Conservation (phyloP, 495 filamentous ascomycete species). For the Penicillium samsonianum region DNA sequence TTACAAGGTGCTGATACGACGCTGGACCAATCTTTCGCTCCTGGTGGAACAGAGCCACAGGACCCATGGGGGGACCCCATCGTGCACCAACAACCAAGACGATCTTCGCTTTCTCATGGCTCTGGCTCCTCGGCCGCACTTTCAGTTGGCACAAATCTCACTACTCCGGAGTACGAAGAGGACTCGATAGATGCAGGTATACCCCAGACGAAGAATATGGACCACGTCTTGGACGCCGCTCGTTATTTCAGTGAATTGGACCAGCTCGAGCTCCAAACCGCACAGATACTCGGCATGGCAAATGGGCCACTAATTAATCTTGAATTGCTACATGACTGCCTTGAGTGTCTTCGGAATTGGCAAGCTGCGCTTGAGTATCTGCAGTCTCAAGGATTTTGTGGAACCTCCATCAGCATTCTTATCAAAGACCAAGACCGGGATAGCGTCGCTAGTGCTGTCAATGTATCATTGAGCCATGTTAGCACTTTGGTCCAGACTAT, state of each 20-base stretch:
- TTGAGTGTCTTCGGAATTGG: not conserved
- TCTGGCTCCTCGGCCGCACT: not conserved
- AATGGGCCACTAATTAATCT: no score
- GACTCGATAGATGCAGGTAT: constrained; percentile 2
- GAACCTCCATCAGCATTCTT: not conserved
- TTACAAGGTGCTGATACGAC: no score
- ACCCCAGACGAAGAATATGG: not conserved
- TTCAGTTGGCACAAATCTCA: not conserved
- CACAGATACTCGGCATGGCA: not conserved
- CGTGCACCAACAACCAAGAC: not conserved
- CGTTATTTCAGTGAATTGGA: not conserved
- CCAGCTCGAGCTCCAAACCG: not conserved
- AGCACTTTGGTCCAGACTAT: no score
- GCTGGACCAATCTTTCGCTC: no score
- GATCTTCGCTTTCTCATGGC: not conserved
- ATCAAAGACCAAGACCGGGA: not conserved
- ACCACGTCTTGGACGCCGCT: not conserved
- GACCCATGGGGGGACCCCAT: no score
- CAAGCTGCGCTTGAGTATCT: not conserved
- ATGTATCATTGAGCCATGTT: no score
- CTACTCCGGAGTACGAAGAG: not conserved
- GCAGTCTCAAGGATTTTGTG: not conserved
- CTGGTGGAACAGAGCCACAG: no score
- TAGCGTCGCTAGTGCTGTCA: not conserved
- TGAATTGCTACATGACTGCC: not conserved